phyloP scores from a whole-genome alignment of 345 rosid species.

The Citrus trifoliata region DNA sequence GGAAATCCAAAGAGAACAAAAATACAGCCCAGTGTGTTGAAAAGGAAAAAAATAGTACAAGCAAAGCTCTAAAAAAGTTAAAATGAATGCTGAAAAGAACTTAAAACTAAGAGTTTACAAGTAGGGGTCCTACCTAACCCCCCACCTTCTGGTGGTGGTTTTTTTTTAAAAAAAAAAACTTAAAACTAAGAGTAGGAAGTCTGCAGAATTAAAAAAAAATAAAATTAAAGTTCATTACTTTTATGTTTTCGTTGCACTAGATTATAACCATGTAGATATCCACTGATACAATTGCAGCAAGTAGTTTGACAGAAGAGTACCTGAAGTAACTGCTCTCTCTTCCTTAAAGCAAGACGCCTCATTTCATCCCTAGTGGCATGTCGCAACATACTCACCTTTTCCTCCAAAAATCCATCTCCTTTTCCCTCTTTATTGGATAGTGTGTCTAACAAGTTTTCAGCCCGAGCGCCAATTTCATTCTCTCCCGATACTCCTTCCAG shows the following conservation, averaged over 20 bases:
- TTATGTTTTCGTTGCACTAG: neutral
- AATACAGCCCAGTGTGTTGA: neutral
- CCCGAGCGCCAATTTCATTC: constrained; percentile 95
- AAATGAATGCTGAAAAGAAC: neutral
- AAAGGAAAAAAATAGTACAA: neutral
- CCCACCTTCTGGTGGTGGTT: too few species aligned
- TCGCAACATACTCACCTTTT: constrained; percentile 68
- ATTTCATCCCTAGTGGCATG: constrained; percentile 91
- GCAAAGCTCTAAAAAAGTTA: neutral
- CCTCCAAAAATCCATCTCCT: constrained; percentile 93
- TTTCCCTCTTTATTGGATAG: constrained; percentile 85
- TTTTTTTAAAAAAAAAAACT: neutral
- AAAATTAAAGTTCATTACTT: too few species aligned
- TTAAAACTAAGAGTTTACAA: neutral
- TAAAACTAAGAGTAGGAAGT: neutral
- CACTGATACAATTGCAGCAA: constrained; percentile 3
- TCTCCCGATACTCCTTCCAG: constrained; percentile 93
- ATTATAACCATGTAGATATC: neutral
- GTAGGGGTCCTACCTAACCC: too few species aligned
- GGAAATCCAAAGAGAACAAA: neutral
- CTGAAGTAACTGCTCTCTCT: constrained; percentile 82
- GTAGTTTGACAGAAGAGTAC: constrained; percentile 30
- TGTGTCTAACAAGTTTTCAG: constrained; percentile 92
- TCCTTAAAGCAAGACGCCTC: constrained; percentile 88
- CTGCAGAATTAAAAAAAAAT: neutral